A percentile compares a stretch with the other conserved stretches of the same genome.
phyloP scores from a whole-genome alignment of 2,329 filamentous ascomycete genomes.

The Leptographium flavum region DNA sequence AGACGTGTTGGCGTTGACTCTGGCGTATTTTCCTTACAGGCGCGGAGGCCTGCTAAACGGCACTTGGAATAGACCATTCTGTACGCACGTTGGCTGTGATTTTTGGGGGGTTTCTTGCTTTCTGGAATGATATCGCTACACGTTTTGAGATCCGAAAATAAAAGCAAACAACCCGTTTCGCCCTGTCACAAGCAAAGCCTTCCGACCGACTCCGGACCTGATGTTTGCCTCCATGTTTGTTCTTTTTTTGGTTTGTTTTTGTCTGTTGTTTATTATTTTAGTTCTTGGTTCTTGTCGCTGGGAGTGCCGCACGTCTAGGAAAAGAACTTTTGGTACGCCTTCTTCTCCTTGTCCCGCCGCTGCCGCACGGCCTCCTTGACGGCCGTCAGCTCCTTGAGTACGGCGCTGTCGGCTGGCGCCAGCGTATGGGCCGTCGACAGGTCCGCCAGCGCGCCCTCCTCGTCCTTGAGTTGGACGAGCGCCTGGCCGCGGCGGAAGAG shows the following conservation, averaged over 20 bases:
- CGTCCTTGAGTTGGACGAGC: constrained; percentile 63
- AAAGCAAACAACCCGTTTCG: background rate
- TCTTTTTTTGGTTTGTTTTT: too few relatives aligned
- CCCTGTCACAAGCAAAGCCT: background rate
- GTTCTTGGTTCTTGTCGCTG: too few relatives aligned
- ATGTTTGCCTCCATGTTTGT: too few relatives aligned
- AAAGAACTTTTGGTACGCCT: constrained; percentile 87
- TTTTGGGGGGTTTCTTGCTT: too few relatives aligned
- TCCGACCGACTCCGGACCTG: too few relatives aligned
- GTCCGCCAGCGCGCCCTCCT: constrained; percentile 64
- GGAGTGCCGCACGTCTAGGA: background rate
- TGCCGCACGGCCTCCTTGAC: constrained; percentile 66
- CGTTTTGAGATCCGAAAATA: background rate
- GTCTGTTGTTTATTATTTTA: too few relatives aligned
- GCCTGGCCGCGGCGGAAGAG: constrained; percentile 72
- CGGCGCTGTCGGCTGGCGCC: constrained; percentile 58
- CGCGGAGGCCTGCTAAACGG: too few relatives aligned
- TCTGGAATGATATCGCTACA: too few relatives aligned
- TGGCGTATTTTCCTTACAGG: too few relatives aligned
- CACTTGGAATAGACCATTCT: too few relatives aligned
- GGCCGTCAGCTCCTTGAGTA: constrained; percentile 59
- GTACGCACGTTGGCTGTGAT: too few relatives aligned
- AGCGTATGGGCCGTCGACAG: constrained; percentile 64
- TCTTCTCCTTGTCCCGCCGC: constrained; percentile 76
- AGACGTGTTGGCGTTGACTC: too few relatives aligned